Base-by-base conservation (phyloP, 768 basidiomycete genomes). In the Tylopilus cervinicoccineus region DNA sequence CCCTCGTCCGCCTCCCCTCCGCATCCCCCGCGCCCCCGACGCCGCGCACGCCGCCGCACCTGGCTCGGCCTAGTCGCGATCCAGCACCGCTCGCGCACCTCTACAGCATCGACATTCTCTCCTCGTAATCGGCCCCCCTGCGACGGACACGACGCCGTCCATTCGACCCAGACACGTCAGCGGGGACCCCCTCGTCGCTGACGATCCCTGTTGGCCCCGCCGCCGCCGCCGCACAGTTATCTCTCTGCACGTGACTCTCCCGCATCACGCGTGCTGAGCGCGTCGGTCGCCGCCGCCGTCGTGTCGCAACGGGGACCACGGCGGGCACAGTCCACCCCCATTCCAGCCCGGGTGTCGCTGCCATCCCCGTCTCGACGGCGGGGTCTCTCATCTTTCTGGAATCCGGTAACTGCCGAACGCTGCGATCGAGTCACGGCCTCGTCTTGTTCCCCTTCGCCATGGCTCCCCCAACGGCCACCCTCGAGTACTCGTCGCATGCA, bases 401-500 rank as follows among this genome's bases (percentile, higher is more conserved):
- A 51, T 57, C 38, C 55, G 58, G 59, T 51, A 60, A 59, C 33
- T 41, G 32, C 58, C 54, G 53, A 26, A 6, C 28, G 13, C 14
- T 32, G 37, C 46, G 38, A 31, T 45, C 51, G 42, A 41, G 50
- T 57, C 52, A 48, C 33, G 16, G 22, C 31, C 40, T n/a, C 4
- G 8, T 2, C 31, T 31, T 27, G 11, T 13, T 26, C 19, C 33
- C 29, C 29, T 34, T 31, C 28, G 3, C 39, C 41, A 61, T 61
- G 63, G 22, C 62, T 39, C 43, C 51, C 24, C 71, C 74, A 37
- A 59, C 72, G 38, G 75, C 81, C 43, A 83, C 78, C 36, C 67
- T 86, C 55, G 86, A 89, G 66, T 82, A 82, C 58, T 72, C 85
- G 6, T 86, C 86, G 7, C 68, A 72, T 59, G 84, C 80, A n/a